Percentiles rank a stretch among this genome's conserved stretches.
phyloP scores from a whole-genome alignment of 345 rosid species.

The Garcia nutans region DNA sequence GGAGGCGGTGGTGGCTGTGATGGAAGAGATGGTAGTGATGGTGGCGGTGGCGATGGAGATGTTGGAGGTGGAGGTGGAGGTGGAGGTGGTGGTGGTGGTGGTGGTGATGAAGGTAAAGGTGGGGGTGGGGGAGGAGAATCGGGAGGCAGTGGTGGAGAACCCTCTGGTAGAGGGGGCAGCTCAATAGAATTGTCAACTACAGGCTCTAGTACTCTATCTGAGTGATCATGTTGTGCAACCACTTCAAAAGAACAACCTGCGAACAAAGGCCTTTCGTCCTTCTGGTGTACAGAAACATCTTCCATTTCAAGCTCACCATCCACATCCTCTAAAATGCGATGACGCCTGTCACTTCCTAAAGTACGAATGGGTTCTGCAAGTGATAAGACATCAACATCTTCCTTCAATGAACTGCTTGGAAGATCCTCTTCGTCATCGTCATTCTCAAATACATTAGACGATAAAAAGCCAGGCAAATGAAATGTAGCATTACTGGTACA shows the following conservation, averaged over 20 bases:
- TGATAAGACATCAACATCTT: constrained; percentile 33
- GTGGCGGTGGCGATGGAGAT: constrained; percentile 50
- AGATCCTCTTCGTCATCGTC: constrained; percentile 55
- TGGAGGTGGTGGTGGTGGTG: constrained; percentile 46
- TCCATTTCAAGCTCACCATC: constrained; percentile 92
- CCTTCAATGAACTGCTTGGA: constrained; percentile 43
- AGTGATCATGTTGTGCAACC: constrained; percentile 36
- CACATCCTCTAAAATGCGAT: constrained; percentile 70
- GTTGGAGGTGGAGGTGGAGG: constrained; percentile 52
- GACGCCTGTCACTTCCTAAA: constrained; percentile 57
- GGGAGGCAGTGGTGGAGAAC: constrained; percentile 69
- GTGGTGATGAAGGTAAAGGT: constrained; percentile 69
- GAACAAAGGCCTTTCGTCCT: constrained; percentile 44
- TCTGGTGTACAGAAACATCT: constrained; percentile 68
- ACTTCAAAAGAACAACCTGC: constrained; percentile 30
- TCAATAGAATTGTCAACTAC: constrained; percentile 34
- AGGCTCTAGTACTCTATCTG: constrained; percentile 34
- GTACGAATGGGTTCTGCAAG: constrained; percentile 38
- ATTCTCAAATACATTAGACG: constrained; percentile 61
- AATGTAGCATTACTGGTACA: constrained; percentile 76
- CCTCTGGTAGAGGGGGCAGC: constrained; percentile 43
- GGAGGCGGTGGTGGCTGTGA: constrained; percentile 32
- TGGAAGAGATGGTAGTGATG: constrained; percentile 35
- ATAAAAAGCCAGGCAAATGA: constrained; percentile 74
- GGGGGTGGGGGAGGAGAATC: constrained; percentile 76